Conservation (phyloP, 2,329 filamentous ascomycete species). For the Aureobasidium sp. region DNA sequence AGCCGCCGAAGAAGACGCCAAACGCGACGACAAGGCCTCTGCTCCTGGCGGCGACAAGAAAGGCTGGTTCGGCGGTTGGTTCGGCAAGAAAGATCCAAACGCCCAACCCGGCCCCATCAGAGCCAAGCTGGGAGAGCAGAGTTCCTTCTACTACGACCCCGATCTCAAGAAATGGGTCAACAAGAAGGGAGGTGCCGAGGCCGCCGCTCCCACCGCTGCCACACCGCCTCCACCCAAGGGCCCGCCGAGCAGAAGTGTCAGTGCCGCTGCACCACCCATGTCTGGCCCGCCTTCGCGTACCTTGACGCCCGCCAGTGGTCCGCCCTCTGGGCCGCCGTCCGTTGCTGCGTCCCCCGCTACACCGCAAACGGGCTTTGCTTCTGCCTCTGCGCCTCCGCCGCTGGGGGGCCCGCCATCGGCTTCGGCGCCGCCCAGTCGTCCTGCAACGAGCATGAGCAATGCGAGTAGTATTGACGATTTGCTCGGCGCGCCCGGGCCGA, state of each 20-base stretch:
- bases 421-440: constrained; percentile 55
- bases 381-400: constrained; percentile 15
- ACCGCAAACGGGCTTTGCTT: constrained; percentile 23
- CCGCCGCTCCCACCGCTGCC: constrained; percentile 47
- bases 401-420: constrained; percentile 23
- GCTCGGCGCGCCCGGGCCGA: constrained; percentile 64
- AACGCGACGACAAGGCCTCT: constrained; percentile 52
- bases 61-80: constrained; percentile 84
- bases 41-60: constrained; percentile 40
- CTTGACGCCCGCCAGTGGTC: constrained; percentile 19
- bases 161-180: constrained; percentile 98
- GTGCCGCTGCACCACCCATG: constrained; percentile 13
- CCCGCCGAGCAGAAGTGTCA: constrained; percentile 35
- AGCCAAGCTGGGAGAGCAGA: constrained; percentile 91
- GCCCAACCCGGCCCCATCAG: constrained; percentile 62
- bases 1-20: constrained; percentile 66
- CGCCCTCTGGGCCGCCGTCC: constrained; percentile 25
- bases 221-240: constrained; percentile 72
- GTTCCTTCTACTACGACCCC: constrained; percentile 86
- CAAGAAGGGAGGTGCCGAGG: constrained; percentile 70
- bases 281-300: constrained; percentile 25
- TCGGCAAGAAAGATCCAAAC: constrained; percentile 63
- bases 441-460: constrained; percentile 76
- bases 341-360: not conserved
- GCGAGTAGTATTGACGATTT: constrained; percentile 95